Conservation (phyloP, 1,284 basidiomycete species). For the Kwoniella shivajii region DNA sequence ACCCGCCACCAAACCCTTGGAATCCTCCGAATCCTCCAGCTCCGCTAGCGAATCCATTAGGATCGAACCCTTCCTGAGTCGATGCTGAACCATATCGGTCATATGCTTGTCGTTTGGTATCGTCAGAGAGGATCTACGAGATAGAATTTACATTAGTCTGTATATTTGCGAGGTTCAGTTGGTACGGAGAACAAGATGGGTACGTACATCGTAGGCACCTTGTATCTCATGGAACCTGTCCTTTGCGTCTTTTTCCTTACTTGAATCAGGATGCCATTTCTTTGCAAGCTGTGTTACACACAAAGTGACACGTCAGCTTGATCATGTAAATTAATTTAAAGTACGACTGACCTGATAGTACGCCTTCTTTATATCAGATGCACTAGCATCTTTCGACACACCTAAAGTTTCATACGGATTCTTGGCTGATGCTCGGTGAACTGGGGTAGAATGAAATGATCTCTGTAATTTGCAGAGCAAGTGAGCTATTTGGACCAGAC, state of each 20-base stretch:
- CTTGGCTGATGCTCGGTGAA: slow-evolving; percentile 64
- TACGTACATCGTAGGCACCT: slow-evolving; percentile 90
- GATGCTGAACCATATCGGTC: slow-evolving; percentile 95
- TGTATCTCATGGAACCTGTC: slow-evolving; percentile 97
- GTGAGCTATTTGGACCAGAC: too few relatives aligned
- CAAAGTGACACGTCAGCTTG: not conserved
- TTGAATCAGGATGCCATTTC: slow-evolving; percentile 97
- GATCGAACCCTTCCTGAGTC: slow-evolving; percentile 90
- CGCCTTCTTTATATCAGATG: slow-evolving; percentile 92
- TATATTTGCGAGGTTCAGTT: not conserved
- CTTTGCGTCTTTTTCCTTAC: slow-evolving; percentile 86
- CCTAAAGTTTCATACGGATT: slow-evolving; percentile 91
- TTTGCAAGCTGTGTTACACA: slow-evolving; percentile 79
- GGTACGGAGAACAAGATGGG: not conserved
- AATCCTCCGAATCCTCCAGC: slow-evolving; percentile 69
- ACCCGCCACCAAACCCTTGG: slow-evolving; percentile 69
- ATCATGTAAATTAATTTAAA: not conserved
- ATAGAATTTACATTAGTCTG: slow-evolving; percentile 7
- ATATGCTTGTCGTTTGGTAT: slow-evolving; percentile 88
- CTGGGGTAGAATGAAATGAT: slow-evolving; percentile 69
- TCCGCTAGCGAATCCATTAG: slow-evolving; percentile 70
- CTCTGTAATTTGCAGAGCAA: slow-evolving; percentile 60
- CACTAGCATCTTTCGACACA: slow-evolving; percentile 77
- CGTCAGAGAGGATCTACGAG: slow-evolving; percentile 81
- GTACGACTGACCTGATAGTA: slow-evolving; percentile 76